Evolutionary conservation across 1,139 yeast genomes (phyloP).

Genomic region (Suhomyces ambrosiae): DNA sequence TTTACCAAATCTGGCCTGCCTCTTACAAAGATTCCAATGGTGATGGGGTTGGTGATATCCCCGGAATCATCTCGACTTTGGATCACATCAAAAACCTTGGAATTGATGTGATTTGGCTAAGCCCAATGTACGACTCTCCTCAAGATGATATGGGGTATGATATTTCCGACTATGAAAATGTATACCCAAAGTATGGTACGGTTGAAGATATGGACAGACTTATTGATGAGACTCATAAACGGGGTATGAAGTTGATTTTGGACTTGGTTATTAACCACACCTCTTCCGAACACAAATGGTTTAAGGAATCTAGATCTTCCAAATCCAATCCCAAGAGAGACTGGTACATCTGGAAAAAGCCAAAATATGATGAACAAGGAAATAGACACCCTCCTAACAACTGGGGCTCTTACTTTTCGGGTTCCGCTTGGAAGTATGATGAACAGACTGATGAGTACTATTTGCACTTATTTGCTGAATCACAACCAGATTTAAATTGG

Average conservation of each 20-base stretch:
- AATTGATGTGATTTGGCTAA: slow-evolving; percentile 27
- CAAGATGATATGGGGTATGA: slow-evolving; percentile 32
- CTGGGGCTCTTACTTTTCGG: slow-evolving; percentile 27
- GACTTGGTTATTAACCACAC: slow-evolving; percentile 30
- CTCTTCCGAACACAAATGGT: slow-evolving; percentile 27
- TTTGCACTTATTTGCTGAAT: slow-evolving; percentile 25
- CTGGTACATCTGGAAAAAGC: slow-evolving; percentile 29
- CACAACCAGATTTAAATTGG: slow-evolving; percentile 32
- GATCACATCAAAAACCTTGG: slow-evolving; percentile 27
- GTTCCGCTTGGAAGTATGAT: slow-evolving; percentile 29
- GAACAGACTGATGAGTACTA: slow-evolving; percentile 27
- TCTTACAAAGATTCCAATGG: slow-evolving; percentile 31
- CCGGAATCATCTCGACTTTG: slow-evolving; percentile 26
- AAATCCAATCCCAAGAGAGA: slow-evolving; percentile 27
- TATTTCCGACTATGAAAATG: slow-evolving; percentile 25
- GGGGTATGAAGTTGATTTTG: slow-evolving; percentile 27
- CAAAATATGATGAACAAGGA: slow-evolving; percentile 23
- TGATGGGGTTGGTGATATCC: slow-evolving; percentile 28
- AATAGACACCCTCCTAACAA: slow-evolving; percentile 29
- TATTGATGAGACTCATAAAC: slow-evolving; percentile 21
- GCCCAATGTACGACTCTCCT: slow-evolving; percentile 29
- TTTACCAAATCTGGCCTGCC: slow-evolving; percentile 32
- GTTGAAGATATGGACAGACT: slow-evolving; percentile 25
- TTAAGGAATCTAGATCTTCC: slow-evolving; percentile 27
- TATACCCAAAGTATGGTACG: slow-evolving; percentile 28